Evolutionary conservation across 169 alveolate species (phyloP).

Genomic region (Cryptosporidium ubiquitum): DNA sequence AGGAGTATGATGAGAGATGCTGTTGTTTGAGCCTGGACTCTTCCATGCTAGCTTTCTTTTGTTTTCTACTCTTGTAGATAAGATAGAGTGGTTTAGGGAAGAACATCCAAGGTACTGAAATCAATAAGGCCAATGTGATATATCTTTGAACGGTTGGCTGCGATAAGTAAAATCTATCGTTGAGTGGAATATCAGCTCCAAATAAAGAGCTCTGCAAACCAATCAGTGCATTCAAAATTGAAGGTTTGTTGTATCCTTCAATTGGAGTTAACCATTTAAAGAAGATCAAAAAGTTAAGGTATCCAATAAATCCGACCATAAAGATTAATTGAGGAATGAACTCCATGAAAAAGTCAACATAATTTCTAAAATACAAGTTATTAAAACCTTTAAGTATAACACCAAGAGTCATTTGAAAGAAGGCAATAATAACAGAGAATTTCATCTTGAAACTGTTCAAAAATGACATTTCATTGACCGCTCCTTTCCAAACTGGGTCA

Average conservation of each 20-base stretch:
- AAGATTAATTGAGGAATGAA: conserved; percentile 97
- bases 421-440: conserved; percentile 94
- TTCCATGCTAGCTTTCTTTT: conserved; percentile 51
- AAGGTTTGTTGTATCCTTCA: conserved; percentile 90
- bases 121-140: conserved; percentile 84
- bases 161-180: conserved; percentile 81
- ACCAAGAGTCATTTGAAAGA: conserved; percentile 94
- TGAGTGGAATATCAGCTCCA: conserved; percentile 80
- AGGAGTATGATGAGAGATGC: conserved; percentile 51
- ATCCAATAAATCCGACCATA: conserved; percentile 94
- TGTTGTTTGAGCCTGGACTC: conserved; percentile 12
- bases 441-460: conserved; percentile 98
- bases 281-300: conserved; percentile 93
- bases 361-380: conserved; percentile 88
- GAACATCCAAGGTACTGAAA: conserved; percentile 94
- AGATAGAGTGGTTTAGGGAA: conserved; percentile 92
- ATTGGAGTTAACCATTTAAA: conserved; percentile 94
- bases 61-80: conserved; percentile 73
- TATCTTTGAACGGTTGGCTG: conserved; percentile 85
- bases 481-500: conserved; percentile 98
- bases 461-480: conserved; percentile 94
- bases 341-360: conserved; percentile 94
- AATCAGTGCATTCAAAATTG: conserved; percentile 95
- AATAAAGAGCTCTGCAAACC: conserved; percentile 88
- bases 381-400: conserved; percentile 93